phyloP scores from a whole-genome alignment of 2,329 filamentous ascomycete genomes.

The Lojkania enalia region DNA sequence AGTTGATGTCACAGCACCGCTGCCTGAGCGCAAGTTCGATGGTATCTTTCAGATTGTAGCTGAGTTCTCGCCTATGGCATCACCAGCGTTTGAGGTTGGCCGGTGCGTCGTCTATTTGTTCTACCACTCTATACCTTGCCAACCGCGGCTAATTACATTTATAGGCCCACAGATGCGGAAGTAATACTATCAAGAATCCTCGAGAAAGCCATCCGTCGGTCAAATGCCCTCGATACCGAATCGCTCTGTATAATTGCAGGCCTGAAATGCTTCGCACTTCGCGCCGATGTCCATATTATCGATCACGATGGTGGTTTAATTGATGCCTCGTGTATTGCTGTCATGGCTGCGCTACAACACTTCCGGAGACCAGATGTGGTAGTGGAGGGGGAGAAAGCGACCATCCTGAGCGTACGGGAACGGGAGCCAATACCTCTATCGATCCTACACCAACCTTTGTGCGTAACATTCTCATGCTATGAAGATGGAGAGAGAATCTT shows the following conservation, averaged over 20 bases:
- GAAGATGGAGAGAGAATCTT: constrained; percentile 71
- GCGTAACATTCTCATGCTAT: constrained; percentile 87
- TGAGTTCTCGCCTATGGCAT: constrained; percentile 90
- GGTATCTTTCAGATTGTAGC: constrained; percentile 91
- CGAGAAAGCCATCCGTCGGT: constrained; percentile 91
- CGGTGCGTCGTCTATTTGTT: constrained; percentile 52
- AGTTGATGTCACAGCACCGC: constrained; percentile 84
- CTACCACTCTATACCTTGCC: constrained; percentile 5
- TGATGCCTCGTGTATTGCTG: constrained; percentile 81
- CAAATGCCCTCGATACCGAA: constrained; percentile 90
- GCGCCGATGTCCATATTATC: constrained; percentile 89
- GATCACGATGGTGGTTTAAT: constrained; percentile 89
- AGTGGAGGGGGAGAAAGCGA: constrained; percentile 81
- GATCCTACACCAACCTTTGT: constrained; percentile 89
- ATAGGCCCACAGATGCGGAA: constrained; percentile 78
- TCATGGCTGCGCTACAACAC: constrained; percentile 86
- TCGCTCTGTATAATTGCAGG: constrained; percentile 92
- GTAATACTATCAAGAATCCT: constrained; percentile 83
- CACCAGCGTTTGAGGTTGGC: constrained; percentile 85
- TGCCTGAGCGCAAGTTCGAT: constrained; percentile 87
- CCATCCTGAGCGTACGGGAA: constrained; percentile 81
- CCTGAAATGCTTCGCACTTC: constrained; percentile 86
- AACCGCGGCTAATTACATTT: constrained; percentile 24
- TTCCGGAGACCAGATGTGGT: constrained; percentile 89
- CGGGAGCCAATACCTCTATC: constrained; percentile 87